Evolutionary conservation across 1,139 yeast species (phyloP).

Genomic region (Yamadazyma jaroonii): DNA sequence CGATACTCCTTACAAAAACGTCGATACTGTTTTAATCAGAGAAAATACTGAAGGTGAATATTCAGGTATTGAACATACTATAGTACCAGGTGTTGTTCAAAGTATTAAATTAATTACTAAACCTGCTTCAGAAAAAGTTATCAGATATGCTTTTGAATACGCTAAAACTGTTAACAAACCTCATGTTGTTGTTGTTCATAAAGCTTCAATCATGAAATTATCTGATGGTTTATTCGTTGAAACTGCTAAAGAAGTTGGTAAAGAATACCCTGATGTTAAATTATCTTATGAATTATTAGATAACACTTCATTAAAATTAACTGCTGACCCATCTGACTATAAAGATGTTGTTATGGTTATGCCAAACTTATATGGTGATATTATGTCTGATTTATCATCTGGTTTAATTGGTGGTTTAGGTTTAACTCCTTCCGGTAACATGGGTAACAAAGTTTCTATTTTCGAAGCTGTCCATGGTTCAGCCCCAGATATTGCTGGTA

Average conservation of each 20-base stretch:
- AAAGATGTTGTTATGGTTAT: slow-evolving; percentile 86
- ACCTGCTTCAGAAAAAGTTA: slow-evolving; percentile 93
- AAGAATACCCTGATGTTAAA: slow-evolving; percentile 88
- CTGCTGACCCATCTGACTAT: slow-evolving; percentile 85
- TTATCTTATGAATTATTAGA: slow-evolving; percentile 87
- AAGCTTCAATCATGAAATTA: slow-evolving; percentile 96
- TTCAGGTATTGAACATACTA: slow-evolving; percentile 97
- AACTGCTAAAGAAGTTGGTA: slow-evolving; percentile 84
- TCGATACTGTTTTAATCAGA: slow-evolving; percentile 93
- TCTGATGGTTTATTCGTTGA: slow-evolving; percentile 95
- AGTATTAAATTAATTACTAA: slow-evolving; percentile 95
- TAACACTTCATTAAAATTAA: slow-evolving; percentile 89
- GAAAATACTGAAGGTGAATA: slow-evolving; percentile 99
- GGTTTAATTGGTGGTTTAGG: slow-evolving; percentile 99
- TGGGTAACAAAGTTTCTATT: slow-evolving; percentile 96
- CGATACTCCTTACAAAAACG: slow-evolving; percentile 92
- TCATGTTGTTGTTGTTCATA: slow-evolving; percentile 92
- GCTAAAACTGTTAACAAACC: slow-evolving; percentile 88
- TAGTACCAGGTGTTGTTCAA: slow-evolving; percentile 98
- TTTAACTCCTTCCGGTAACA: slow-evolving; percentile 97
- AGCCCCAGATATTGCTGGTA: slow-evolving; percentile 98
- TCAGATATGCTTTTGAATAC: slow-evolving; percentile 95
- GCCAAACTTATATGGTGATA: slow-evolving; percentile 99
- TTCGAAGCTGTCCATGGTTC: slow-evolving; percentile 99
- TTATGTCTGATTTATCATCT: slow-evolving; percentile 94